Conservation (phyloP, 1,284 basidiomycete genomes). For the Ustilago loliicola region DNA sequence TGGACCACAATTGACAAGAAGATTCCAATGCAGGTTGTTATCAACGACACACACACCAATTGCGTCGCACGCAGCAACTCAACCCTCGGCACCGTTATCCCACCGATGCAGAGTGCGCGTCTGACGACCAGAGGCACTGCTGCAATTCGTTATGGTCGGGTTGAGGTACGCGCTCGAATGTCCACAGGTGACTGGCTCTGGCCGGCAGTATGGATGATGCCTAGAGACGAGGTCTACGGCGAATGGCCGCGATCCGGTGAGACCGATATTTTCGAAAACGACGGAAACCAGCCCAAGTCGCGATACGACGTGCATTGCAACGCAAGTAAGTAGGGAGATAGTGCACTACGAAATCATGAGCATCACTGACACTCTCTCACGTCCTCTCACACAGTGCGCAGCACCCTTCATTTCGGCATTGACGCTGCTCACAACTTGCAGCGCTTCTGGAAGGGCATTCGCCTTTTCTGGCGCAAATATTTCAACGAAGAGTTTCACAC, state of each 20-base stretch:
- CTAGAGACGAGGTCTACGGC: constrained; percentile 78
- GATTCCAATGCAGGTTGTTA: too few relatives aligned
- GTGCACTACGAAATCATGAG: too few relatives aligned
- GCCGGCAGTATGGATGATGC: constrained; percentile 88
- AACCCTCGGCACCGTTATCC: constrained; percentile 75
- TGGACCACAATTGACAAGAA: too few relatives aligned
- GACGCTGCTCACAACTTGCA: too few relatives aligned
- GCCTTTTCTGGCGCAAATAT: constrained; percentile 78
- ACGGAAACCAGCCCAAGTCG: neutral
- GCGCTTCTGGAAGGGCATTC: too few relatives aligned
- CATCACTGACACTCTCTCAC: too few relatives aligned
- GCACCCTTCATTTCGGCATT: too few relatives aligned
- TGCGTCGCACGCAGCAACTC: constrained; percentile 73
- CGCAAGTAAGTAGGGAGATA: too few relatives aligned
- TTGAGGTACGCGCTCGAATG: constrained; percentile 84
- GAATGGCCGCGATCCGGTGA: constrained; percentile 83
- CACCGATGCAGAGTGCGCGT: constrained; percentile 84
- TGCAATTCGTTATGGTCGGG: constrained; percentile 81
- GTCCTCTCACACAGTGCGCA: too few relatives aligned
- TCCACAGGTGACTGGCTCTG: constrained; percentile 82
- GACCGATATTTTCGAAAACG: constrained; percentile 83
- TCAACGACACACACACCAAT: constrained; percentile 73
- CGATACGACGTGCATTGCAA: too few relatives aligned
- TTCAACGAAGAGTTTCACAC: constrained; percentile 82
- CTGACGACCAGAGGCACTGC: constrained; percentile 77